A percentile compares a stretch with the other conserved stretches of the same genome.
Evolutionary conservation across 345 rosid genomes (phyloP).

Genomic region (Trapa incisa): DNA sequence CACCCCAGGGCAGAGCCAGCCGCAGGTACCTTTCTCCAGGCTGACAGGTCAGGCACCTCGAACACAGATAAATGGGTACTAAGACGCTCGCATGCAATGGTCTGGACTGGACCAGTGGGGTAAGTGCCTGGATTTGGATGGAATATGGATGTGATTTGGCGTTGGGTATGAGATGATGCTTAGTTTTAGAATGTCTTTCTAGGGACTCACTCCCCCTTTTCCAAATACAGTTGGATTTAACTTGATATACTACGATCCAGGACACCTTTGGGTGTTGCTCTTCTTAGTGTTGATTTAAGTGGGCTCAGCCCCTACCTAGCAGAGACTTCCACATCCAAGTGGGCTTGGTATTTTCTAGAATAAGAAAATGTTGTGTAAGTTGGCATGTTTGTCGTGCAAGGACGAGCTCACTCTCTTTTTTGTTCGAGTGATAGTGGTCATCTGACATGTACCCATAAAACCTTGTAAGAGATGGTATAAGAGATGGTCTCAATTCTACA

Average conservation of each 20-base stretch:
- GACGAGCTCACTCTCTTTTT: too few species aligned
- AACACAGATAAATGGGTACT: slow-evolving; percentile 63
- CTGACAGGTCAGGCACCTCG: slow-evolving; percentile 37
- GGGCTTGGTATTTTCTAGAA: too few species aligned
- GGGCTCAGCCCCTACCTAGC: too few species aligned
- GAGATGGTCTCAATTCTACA: too few species aligned
- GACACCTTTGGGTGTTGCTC: background rate
- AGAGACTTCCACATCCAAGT: too few species aligned
- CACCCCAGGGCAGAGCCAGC: slow-evolving; percentile 19
- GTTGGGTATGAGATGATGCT: background rate
- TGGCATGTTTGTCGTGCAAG: too few species aligned
- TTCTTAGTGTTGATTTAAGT: too few species aligned
- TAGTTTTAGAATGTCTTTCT: background rate
- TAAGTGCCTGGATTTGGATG: background rate
- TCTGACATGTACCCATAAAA: too few species aligned
- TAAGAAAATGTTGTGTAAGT: too few species aligned
- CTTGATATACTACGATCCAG: background rate
- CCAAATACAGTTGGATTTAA: background rate
- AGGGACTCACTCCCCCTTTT: background rate
- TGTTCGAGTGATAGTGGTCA: too few species aligned
- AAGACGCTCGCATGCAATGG: background rate
- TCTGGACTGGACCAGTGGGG: background rate
- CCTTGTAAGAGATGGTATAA: too few species aligned
- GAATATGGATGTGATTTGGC: background rate
- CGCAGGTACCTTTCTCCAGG: slow-evolving; percentile 59